Evolutionary conservation across 345 rosid species (phyloP), one percentile per base, ranked within the genome.

Genomic region (Citropsis articulata): DNA sequence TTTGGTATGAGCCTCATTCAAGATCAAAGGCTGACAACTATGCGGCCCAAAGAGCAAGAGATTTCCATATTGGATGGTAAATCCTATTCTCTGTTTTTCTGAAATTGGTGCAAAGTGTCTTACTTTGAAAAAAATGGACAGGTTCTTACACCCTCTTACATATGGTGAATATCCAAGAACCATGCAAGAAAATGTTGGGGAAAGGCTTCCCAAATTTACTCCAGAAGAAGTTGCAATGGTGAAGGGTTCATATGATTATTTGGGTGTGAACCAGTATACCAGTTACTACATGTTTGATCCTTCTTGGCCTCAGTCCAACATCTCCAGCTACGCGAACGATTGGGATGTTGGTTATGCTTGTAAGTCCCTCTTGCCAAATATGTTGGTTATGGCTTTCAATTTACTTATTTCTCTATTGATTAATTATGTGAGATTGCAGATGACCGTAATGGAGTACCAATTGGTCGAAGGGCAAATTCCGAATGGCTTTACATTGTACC

Each of bases 11-110:
- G 59, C 92, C 92, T 61, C 88, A 45, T 45, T 90, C 10, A 90
- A 66, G 81, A 70, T 84, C 87, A 50, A 80, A 84, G 79, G 89
- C 85, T 1, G 92, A 91, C 77, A 85, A 83, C 40, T 69, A 85
- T 71, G 93, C 95, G 38, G 92, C 92, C 76, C 92, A 90, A 82
- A 87, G 93, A 83, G 92, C 92, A 31, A 86, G 93, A 81, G 95
- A 91, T 73, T 91, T 91, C 27, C 93, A 91, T 71, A 31, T 88
- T 70, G 95, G 95, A 79, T 91, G 95, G 95, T 91, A 84, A 48
- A 18, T 24, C 1, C 28, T 66, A 31, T 6, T 42, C 35, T 19
- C 6, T 9, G 25, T 69, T 3, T 8, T 42, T 25, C 10, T 13
- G 13, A 13, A 45, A 13, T 13, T 45, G 50, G 50, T 45, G n/a